Percentiles rank a stretch among this genome's conserved stretches.
phyloP scores from a whole-genome alignment of 2,329 filamentous ascomycete species.

The Colletotrichum cordylinicola region DNA sequence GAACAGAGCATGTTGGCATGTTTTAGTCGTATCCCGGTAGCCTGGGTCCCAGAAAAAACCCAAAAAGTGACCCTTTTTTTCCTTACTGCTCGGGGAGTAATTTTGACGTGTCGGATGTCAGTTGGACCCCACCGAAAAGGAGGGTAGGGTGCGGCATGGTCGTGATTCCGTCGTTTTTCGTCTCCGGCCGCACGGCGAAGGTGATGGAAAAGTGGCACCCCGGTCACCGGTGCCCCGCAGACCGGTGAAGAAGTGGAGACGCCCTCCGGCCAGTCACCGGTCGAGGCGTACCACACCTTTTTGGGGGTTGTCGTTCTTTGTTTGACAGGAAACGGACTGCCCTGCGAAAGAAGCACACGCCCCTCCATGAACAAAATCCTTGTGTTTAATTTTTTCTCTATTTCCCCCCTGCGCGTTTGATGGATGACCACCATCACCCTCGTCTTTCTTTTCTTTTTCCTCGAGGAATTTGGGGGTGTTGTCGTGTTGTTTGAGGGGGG shows the following conservation, averaged over 20 bases:
- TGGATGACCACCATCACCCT: not conserved
- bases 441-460: not conserved
- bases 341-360: not conserved
- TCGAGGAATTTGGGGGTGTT: not conserved
- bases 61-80: not conserved
- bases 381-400: not conserved
- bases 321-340: not conserved
- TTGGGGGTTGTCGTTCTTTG: not conserved
- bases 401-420: not conserved
- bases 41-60: not conserved
- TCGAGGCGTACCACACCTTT: not conserved
- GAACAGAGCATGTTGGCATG: not conserved
- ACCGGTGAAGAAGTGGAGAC: conserved; percentile 22
- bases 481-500: not conserved
- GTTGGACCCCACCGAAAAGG: not conserved
- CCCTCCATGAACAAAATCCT: not conserved
- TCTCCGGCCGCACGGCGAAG: not conserved
- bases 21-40: not conserved
- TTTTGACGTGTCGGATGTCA: conserved; percentile 18
- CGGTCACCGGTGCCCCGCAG: conserved; percentile 19
- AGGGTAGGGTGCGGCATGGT: not conserved
- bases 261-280: conserved; percentile 17
- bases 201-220: not conserved
- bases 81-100: not conserved
- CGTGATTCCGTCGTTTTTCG: not conserved